Evolutionary conservation across 306 rosid genomes (phyloP), one percentile per base, ranked within the genome.

Genomic region (Ziziphus jujuba): DNA sequence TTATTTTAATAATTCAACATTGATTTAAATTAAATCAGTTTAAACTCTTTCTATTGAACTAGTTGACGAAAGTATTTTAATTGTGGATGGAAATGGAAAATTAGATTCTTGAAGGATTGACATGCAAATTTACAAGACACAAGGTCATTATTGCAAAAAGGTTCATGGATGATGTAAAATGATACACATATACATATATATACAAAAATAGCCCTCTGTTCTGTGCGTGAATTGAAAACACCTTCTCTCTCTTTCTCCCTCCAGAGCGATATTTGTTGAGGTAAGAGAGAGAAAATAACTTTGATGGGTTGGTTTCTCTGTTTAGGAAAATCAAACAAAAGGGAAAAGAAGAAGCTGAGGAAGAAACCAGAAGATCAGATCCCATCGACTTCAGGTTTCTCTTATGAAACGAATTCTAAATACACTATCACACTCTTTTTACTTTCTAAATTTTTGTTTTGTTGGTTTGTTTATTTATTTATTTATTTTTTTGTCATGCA

Each of bases 241-340:
- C 52, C 2, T 62, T 43, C 57, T 25, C 52, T 36, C 66, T 64
- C 17, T 47, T n/a, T 59, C 66, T 67, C 65, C 65, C 69, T 64
- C 19, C 23, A 49, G 20, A 57, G 75, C 53, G 69, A 24, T n/a
- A 67, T 48, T 59, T 52, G 38, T 44, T 35, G 67, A 63, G 72
- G 54, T 28, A 15, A 67, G 60, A 69, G 59, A 52, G 74, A 61
- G 69, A 23, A 35, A 58, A 45, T 8, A 54, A 33, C 20, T 17
- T 56, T 67, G 16, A 83, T 83, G 87, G 78, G 80, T 69, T 83
- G 87, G 80, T 83, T 76, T 43, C 64, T 83, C 24, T 83, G 87
- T 66, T 54, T 82, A 34, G 75, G 84, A 63, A 76, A 72, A 44
- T 70, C 79, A 21, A 76, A 65, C 69, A 72, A 61, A 68, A 76